These are phyloP conservation scores for Amanita brunnescens DNA, from an alignment of 768 basidiomycete species.

Conservation along the genomic window DNA sequence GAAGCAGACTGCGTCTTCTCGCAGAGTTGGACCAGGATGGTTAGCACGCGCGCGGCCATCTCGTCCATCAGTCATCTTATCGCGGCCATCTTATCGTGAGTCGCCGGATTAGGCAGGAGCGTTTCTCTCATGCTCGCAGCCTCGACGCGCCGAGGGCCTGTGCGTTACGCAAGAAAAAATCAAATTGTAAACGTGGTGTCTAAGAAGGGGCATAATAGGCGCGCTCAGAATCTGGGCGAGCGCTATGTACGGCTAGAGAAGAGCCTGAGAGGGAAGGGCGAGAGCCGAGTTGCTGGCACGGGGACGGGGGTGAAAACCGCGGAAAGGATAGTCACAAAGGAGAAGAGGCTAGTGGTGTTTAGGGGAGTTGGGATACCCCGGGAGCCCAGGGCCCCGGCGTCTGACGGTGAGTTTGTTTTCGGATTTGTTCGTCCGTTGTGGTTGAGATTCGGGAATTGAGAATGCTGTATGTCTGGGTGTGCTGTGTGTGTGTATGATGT, in stretches of 20 bases:
- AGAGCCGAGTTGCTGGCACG: conserved; percentile 12
- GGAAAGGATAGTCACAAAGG: not conserved
- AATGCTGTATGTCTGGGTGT: conserved; percentile 94
- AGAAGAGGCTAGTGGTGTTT: conserved; percentile 25
- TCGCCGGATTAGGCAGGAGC: too few species aligned
- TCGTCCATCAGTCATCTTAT: too few species aligned
- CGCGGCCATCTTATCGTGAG: too few species aligned
- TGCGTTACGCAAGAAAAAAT: too few species aligned
- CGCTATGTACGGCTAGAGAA: conserved; percentile 51
- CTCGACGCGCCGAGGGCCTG: too few species aligned
- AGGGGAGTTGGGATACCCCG: conserved; percentile 52
- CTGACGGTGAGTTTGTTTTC: conserved; percentile 47
- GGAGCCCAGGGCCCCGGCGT: conserved; percentile 50
- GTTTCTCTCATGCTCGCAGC: too few species aligned
- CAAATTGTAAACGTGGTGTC: too few species aligned
- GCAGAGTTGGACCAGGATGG: too few species aligned
- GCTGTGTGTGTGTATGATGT: conserved; percentile 88
- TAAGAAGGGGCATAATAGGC: too few species aligned
- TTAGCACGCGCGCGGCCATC: too few species aligned
- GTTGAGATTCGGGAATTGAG: too few species aligned
- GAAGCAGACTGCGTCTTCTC: too few species aligned
- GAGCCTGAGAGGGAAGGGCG: conserved; percentile 36
- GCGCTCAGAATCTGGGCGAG: conserved; percentile 53
- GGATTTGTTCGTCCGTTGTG: not conserved
- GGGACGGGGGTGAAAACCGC: conserved; percentile 8